Evolutionary conservation across 805 yeast species (phyloP), one percentile per base, ranked within the genome.

Genomic region (Candida nemodendra): DNA sequence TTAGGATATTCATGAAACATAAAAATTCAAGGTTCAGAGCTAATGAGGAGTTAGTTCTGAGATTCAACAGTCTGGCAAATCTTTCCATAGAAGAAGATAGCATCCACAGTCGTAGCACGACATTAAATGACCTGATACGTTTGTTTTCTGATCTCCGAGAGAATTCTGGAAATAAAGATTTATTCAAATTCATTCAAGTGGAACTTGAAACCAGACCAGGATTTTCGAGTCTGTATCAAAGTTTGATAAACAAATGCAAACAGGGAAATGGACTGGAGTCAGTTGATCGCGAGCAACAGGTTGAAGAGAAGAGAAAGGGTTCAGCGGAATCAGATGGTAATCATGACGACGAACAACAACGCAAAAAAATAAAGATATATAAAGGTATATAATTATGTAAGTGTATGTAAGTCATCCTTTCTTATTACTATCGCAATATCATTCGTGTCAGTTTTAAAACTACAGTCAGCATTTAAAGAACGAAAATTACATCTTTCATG

Each of bases 31-130:
- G 32, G 7, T 44, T 39, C 27, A 34, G 31, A 6, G 26, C 18
- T 3, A 39, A 42, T 9, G 34, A 28, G 15, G 55, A 50, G 32
- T 18, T 48, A 27, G 39, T 41, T 12, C 31, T 53, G 27, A 46
- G 32, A 17, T 53, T 56, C 27, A 42, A 32, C 9, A 55, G 49
- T 38, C 41, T 54, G 23, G 42, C 36, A 12, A 44, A 52, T 25
- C 42, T 61, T 18, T 34, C 40, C 6, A 38, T 59, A 25, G 43
- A 39, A 23, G 62, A 61, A 21, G 61, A 60, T 37, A 52, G 44
- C 21, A 26, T 44, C 3, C 42, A 42, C 16, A 36, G 51, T 25
- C 15, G 27, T 8, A 38, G 41, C 7, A 13, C 50, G 6, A 41
- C 36, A 1, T 23, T 60, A 23, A 43, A 41, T n/a, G 59, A 51